These are phyloP conservation scores for Selenicereus undatus DNA, from an alignment of 148 eudicot genomes.

Conservation along the genomic window DNA sequence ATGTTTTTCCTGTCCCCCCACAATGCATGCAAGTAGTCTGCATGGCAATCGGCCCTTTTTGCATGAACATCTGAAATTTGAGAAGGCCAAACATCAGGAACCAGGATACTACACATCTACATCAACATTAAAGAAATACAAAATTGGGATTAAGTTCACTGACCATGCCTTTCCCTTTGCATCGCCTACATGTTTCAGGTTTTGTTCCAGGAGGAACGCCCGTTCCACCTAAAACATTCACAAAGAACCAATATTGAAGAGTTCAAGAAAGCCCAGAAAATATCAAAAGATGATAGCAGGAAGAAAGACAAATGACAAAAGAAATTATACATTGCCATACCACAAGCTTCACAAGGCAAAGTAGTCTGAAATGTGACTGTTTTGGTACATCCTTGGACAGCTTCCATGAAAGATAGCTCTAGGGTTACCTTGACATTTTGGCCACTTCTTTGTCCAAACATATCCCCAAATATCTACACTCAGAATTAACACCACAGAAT, in stretches of 20 bases:
- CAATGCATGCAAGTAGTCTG: conserved; percentile 63
- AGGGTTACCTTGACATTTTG: conserved; percentile 66
- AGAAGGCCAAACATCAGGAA: conserved; percentile 10
- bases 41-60: conserved; percentile 54
- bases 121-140: background rate
- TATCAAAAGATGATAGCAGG: background rate
- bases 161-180: conserved; percentile 85
- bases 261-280: background rate
- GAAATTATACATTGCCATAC: conserved; percentile 37
- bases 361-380: conserved; percentile 63
- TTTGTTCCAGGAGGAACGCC: conserved; percentile 96
- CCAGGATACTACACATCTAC: conserved; percentile 8
- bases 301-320: background rate
- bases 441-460: conserved; percentile 44
- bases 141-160: conserved; percentile 27
- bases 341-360: conserved; percentile 82
- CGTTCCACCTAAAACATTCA: conserved; percentile 56
- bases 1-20: conserved; percentile 72
- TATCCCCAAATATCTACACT: conserved; percentile 27
- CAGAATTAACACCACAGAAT: conserved; percentile 3
- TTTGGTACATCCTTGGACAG: conserved; percentile 92
- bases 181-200: conserved; percentile 83
- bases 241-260: conserved; percentile 11
- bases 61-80: conserved; percentile 45
- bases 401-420: conserved; percentile 97